Percentiles rank a stretch among this genome's conserved stretches.
phyloP scores from a whole-genome alignment of 2,329 filamentous ascomycete genomes.

The Colletotrichum musae region DNA sequence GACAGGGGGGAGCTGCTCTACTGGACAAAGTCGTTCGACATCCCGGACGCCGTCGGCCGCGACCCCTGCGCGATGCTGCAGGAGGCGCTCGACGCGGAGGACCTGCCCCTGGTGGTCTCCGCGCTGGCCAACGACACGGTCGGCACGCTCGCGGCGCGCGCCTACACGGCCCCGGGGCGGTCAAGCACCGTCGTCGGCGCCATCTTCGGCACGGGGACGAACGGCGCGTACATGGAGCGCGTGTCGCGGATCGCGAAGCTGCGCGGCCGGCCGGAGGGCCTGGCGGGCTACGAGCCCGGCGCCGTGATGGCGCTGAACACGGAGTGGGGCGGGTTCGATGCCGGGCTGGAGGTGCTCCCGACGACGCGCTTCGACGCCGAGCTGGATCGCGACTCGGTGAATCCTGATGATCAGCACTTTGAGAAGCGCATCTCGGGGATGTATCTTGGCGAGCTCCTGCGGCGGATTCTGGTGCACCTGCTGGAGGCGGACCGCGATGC shows the following conservation, averaged over 20 bases:
- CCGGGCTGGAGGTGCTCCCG: slow-evolving; percentile 77
- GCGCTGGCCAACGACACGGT: slow-evolving; percentile 87
- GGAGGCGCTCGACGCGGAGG: slow-evolving; percentile 77
- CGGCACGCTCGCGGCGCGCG: slow-evolving; percentile 83
- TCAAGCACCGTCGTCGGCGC: slow-evolving; percentile 80
- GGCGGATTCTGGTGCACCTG: slow-evolving; percentile 70
- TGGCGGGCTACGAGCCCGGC: not conserved
- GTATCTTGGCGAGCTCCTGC: slow-evolving; percentile 84
- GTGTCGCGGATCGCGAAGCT: slow-evolving; percentile 75
- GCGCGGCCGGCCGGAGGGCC: slow-evolving; percentile 1
- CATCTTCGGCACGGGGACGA: slow-evolving; percentile 83
- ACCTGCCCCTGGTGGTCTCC: slow-evolving; percentile 79
- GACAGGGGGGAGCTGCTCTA: slow-evolving; percentile 78
- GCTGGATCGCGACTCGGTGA: slow-evolving; percentile 77
- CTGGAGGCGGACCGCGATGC: slow-evolving; percentile 35
- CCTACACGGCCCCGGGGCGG: slow-evolving; percentile 81
- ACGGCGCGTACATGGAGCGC: slow-evolving; percentile 85
- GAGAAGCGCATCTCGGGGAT: slow-evolving; percentile 88
- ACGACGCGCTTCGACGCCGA: slow-evolving; percentile 77
- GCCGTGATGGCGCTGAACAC: slow-evolving; percentile 84
- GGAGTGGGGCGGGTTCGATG: slow-evolving; percentile 88
- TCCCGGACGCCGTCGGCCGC: slow-evolving; percentile 80
- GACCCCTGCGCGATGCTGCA: slow-evolving; percentile 83
- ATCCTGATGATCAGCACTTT: slow-evolving; percentile 85
- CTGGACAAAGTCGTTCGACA: slow-evolving; percentile 88